Evolutionary conservation across 345 rosid genomes (phyloP), one percentile per base, ranked within the genome.

Genomic region (Syzygium aromaticum): DNA sequence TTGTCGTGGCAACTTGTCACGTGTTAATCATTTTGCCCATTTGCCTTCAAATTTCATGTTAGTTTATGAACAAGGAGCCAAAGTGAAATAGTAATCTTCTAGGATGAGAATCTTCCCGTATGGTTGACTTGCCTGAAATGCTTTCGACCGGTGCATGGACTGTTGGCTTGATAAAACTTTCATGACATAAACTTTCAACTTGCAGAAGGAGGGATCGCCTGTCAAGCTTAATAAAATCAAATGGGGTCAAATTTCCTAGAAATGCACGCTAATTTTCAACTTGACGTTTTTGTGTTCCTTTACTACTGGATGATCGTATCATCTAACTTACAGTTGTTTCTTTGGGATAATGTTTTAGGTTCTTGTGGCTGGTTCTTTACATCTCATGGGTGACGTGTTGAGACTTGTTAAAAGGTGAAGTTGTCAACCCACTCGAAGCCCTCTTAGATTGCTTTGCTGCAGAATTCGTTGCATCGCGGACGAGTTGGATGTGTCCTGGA

Each of bases 321-420:
- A 78, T 86, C 38, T 38, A 27, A 73, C 51, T 33, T 38, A 17
- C 73, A 7, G 17, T 30, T 25, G 6, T n/a, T 86, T 30, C 7
- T 19, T 33, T 49, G 89, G 84, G 84, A 11, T 27, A 51, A 49
- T 82, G 86, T 83, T 52, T 87, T 90, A 95, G 99, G 98, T 96
- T 83, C 95, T 96, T 53, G 97, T 98, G 52, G 92, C 98, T 0
- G 98, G 99, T 46, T 98, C 99, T 8, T 91, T 96, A 87, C 97
- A 96, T 89, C 98, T 98, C 38, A 95, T 98, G 86, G 99, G 99
- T 52, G 99, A 98, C 88, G 94, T 95, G 54, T 88, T 98, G 92
- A 93, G 93, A 93, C 91, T 95, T 85, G 86, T 98, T 88, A 98
- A 87, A 91, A 95, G 92, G 90, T 93, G 93, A 95, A 73, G 82